Evolutionary conservation across 495 filamentous ascomycete genomes (phyloP), one percentile per base, ranked within the genome.

Genomic region (Tuber aestivum): DNA sequence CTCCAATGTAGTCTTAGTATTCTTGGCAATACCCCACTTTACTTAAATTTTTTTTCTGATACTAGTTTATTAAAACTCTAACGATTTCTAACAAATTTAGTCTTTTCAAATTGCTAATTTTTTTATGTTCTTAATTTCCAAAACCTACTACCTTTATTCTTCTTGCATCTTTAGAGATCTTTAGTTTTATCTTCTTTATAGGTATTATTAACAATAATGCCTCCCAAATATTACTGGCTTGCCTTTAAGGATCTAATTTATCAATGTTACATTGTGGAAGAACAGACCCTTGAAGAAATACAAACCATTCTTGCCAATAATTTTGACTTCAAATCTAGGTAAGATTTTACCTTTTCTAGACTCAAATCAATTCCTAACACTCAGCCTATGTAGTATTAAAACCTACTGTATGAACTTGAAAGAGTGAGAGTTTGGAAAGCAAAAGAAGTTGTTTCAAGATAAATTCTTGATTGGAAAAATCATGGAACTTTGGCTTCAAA

Each of bases 381-480:
- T 6, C 23, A 12, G 10, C 7, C 10, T 50, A 7, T 23, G 7
- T 23, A 50, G 45, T n/a, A 50, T 50, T n/a, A 50, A 50, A 50
- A 23, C 45, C 5, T 50, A 50, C n/a, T 21, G 21, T 8, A 50
- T 21, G 7, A 50, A 50, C 2, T 70, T 70, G 27, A 45, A 70
- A 1, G 8, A 70, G 8, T 70, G 73, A 41, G 20, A 70, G 20
- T 75, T 75, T 40, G 42, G 41, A 5, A 75, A 75, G 10, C 41
- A 70, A 1, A 75, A 42, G 7, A 35, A 45, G 7, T n/a, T 75
- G 12, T n/a, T 70, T 27, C 5, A 70, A 18, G 32, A 75, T 37
- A 0, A 27, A 12, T 56, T 70, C 6, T 38, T 75, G 0, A 40
- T 70, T 20, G 14, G 6, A 14, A 18, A 50, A 3, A 40, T 50